Evolutionary conservation across 2,329 filamentous ascomycete genomes (phyloP).

Genomic region (Epichloe hybrida): DNA sequence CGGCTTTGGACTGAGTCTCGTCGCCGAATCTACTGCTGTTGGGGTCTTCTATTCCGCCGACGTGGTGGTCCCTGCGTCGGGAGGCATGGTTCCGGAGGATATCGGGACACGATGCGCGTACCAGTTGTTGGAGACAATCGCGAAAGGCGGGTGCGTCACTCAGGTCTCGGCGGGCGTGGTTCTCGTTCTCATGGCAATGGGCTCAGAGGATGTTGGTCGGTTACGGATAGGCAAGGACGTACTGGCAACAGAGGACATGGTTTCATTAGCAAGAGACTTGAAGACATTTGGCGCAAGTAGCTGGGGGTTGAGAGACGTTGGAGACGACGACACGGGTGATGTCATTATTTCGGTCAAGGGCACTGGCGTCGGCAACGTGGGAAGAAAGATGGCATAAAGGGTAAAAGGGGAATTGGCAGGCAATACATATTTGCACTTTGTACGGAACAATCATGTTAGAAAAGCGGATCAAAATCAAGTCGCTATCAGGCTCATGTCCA

Average conservation of each 20-base stretch:
- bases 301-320: conserved; percentile 74
- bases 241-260: conserved; percentile 64
- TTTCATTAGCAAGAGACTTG: conserved; percentile 72
- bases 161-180: conserved; percentile 59
- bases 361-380: conserved; percentile 85
- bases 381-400: conserved; percentile 62
- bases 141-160: conserved; percentile 69
- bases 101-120: conserved; percentile 79
- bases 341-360: conserved; percentile 87
- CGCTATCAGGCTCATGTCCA: neutral
- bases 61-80: conserved; percentile 57
- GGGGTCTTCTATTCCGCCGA: conserved; percentile 84
- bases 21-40: conserved; percentile 72
- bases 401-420: neutral
- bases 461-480: neutral
- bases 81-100: conserved; percentile 78
- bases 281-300: conserved; percentile 79
- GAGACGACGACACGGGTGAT: conserved; percentile 49
- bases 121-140: conserved; percentile 74
- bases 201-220: conserved; percentile 85
- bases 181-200: conserved; percentile 92
- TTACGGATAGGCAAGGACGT: conserved; percentile 71
- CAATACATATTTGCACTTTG: neutral
- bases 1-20: conserved; percentile 79
- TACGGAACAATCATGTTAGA: neutral